A percentile compares a stretch with the other conserved stretches of the same genome.
Conservation (phyloP, 148 eudicot species). For the Pouteria glomerata region DNA sequence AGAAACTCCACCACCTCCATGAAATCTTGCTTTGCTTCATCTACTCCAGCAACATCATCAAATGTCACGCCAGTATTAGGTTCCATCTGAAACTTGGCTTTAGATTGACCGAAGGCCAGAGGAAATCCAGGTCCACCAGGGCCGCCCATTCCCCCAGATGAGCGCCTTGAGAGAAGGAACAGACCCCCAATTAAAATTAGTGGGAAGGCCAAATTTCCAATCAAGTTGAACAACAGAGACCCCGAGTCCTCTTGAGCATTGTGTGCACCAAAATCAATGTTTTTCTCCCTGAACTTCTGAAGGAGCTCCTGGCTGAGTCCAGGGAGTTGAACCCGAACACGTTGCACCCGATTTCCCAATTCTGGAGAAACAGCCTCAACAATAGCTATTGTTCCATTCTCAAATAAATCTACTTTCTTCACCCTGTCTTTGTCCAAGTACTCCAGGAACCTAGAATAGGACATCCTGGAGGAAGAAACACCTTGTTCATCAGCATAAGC, state of each 20-base stretch:
- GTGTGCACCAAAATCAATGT: conserved; percentile 95
- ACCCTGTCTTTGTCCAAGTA: conserved; percentile 96
- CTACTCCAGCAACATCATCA: conserved; percentile 98
- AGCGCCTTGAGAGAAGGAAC: conserved; percentile 85
- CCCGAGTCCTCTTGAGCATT: conserved; percentile 98
- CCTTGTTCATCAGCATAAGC: conserved; percentile 95
- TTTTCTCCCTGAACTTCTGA: conserved; percentile 92
- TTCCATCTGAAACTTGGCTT: conserved; percentile 98
- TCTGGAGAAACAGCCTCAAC: conserved; percentile 98
- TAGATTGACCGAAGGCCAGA: conserved; percentile 81
- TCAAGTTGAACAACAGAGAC: conserved; percentile 71
- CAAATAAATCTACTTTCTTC: conserved; percentile 77
- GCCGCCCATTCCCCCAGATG: conserved; percentile 92
- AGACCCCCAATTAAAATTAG: conserved; percentile 86
- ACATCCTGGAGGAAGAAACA: conserved; percentile 97
- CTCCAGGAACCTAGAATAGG: conserved; percentile 92
- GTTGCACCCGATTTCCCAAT: conserved; percentile 85
- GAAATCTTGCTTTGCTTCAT: conserved; percentile 99
- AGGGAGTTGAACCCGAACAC: conserved; percentile 97
- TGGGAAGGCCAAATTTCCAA: conserved; percentile 92
- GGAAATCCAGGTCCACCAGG: conserved; percentile 98
- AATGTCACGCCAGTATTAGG: conserved; percentile 98
- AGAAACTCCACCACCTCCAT: conserved; percentile 97
- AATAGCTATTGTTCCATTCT: conserved; percentile 96
- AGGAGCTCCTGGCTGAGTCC: conserved; percentile 99